phyloP scores from a whole-genome alignment of 2,329 filamentous ascomycete species.

The Ophiostoma piceae region DNA sequence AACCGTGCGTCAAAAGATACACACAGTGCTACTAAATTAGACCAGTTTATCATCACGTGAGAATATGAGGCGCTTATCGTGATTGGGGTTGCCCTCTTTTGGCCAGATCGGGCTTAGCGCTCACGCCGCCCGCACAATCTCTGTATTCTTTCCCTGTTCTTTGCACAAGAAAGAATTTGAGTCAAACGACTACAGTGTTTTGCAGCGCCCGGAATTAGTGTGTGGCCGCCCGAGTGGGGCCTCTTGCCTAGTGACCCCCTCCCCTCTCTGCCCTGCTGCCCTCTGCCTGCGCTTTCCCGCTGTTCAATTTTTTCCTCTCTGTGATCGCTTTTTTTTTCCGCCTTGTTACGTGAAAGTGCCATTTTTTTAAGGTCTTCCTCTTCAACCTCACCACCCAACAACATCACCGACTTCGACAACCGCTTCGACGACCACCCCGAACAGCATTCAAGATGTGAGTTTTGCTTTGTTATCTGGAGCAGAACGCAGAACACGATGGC shows the following conservation, averaged over 20 bases:
- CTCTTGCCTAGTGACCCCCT: constrained; percentile 16
- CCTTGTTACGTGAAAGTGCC: constrained; percentile 18
- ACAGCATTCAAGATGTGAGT: constrained; percentile 26
- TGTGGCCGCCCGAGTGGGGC: constrained; percentile 17
- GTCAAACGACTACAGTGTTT: constrained; percentile 3
- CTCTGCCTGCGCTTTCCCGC: constrained; percentile 11
- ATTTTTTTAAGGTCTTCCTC: constrained; percentile 19
- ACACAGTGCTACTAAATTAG: background rate
- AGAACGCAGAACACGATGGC: constrained; percentile 23
- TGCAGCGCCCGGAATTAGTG: constrained; percentile 22
- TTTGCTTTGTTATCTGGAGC: constrained; percentile 19
- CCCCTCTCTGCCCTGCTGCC: background rate
- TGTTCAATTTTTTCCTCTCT: constrained; percentile 20
- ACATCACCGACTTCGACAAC: constrained; percentile 22
- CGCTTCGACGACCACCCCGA: constrained; percentile 24
- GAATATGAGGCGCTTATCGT: constrained; percentile 12
- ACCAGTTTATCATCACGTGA: constrained; percentile 19
- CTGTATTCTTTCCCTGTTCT: constrained; percentile 5
- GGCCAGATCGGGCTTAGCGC: constrained; percentile 23
- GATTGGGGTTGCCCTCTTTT: constrained; percentile 27
- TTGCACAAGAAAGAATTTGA: constrained; percentile 21
- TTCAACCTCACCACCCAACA: constrained; percentile 18
- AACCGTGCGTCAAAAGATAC: background rate
- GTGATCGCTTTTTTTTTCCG: constrained; percentile 19
- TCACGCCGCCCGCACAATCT: constrained; percentile 25